Conservation (phyloP, 2,329 filamentous ascomycete genomes). For the Tolypocladium ovalisporum region DNA sequence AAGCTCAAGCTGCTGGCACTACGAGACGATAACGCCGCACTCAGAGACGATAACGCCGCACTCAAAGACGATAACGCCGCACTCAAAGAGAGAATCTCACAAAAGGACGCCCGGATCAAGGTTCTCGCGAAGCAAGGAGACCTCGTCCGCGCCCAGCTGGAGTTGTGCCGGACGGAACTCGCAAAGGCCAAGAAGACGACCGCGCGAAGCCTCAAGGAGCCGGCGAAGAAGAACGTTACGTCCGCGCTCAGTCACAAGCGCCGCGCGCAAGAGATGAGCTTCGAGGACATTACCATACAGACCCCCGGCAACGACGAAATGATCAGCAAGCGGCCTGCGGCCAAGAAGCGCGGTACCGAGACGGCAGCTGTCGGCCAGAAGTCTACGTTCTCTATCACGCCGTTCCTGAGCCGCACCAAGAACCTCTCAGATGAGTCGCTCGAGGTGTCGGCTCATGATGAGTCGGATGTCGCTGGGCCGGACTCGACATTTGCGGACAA, state of each 20-base stretch:
- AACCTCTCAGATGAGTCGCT: constrained; percentile 31
- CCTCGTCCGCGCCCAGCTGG: constrained; percentile 25
- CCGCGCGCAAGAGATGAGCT: constrained; percentile 30
- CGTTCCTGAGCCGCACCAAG: constrained; percentile 72
- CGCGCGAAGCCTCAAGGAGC: constrained; percentile 8
- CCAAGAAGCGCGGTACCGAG: constrained; percentile 47
- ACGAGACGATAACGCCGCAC: constrained; percentile 63
- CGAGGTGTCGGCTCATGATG: constrained; percentile 12
- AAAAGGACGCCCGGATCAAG: constrained; percentile 50
- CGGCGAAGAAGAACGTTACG: constrained; percentile 10
- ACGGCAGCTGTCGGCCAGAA: constrained; percentile 60
- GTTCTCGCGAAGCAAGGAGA: constrained; percentile 28
- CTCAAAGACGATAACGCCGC: too few relatives aligned
- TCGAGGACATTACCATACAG: constrained; percentile 35
- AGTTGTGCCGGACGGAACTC: constrained; percentile 29
- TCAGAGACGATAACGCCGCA: too few relatives aligned
- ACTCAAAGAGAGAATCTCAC: constrained; percentile 50
- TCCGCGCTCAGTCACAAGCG: constrained; percentile 32
- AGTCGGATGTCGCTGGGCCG: background rate
- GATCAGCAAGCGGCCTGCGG: constrained; percentile 24
- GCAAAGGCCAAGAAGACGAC: constrained; percentile 17
- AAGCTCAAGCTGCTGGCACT: constrained; percentile 60
- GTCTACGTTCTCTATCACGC: constrained; percentile 87
- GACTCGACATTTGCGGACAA: constrained; percentile 7
- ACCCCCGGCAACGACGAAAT: constrained; percentile 33